phyloP scores from a whole-genome alignment of 805 yeast genomes.

The Nakazawaea ishiwadae region DNA sequence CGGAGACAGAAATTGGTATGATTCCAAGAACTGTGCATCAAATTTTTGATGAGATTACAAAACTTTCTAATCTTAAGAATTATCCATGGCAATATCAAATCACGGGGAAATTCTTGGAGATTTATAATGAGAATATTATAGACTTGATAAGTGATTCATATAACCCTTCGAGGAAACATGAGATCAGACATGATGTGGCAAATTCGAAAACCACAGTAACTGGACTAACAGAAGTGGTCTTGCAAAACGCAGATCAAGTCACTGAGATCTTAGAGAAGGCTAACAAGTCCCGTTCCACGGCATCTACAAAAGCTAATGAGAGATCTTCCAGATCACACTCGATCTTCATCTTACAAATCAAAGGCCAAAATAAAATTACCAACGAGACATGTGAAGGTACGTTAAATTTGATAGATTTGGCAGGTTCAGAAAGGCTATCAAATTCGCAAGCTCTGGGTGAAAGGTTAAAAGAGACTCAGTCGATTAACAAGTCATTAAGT shows the following conservation, averaged over 20 bases:
- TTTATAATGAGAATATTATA: slow-evolving; percentile 76
- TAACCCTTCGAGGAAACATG: slow-evolving; percentile 38
- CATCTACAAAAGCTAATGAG: slow-evolving; percentile 75
- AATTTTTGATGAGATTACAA: slow-evolving; percentile 55
- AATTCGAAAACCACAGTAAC: slow-evolving; percentile 54
- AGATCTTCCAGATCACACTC: slow-evolving; percentile 91
- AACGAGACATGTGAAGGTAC: slow-evolving; percentile 50
- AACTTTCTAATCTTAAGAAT: slow-evolving; percentile 41
- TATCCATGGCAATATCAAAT: slow-evolving; percentile 50
- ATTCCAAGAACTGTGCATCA: slow-evolving; percentile 71
- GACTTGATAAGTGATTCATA: slow-evolving; percentile 51
- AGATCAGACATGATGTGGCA: slow-evolving; percentile 64
- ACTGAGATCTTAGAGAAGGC: slow-evolving; percentile 49
- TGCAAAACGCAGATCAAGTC: slow-evolving; percentile 45
- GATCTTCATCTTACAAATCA: slow-evolving; percentile 60
- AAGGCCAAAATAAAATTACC: slow-evolving; percentile 48
- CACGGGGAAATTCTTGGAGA: slow-evolving; percentile 78
- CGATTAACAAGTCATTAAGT: slow-evolving; percentile 84
- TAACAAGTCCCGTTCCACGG: slow-evolving; percentile 62
- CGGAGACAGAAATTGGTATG: slow-evolving; percentile 65
- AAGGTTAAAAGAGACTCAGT: slow-evolving; percentile 78
- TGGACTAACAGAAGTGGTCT: slow-evolving; percentile 45
- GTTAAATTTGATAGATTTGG: slow-evolving; percentile 81
- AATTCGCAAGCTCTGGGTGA: slow-evolving; percentile 77
- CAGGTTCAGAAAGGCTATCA: slow-evolving; percentile 86